Evolutionary conservation across 768 basidiomycete genomes (phyloP).

Genomic region (Pisolithus microcarpus): DNA sequence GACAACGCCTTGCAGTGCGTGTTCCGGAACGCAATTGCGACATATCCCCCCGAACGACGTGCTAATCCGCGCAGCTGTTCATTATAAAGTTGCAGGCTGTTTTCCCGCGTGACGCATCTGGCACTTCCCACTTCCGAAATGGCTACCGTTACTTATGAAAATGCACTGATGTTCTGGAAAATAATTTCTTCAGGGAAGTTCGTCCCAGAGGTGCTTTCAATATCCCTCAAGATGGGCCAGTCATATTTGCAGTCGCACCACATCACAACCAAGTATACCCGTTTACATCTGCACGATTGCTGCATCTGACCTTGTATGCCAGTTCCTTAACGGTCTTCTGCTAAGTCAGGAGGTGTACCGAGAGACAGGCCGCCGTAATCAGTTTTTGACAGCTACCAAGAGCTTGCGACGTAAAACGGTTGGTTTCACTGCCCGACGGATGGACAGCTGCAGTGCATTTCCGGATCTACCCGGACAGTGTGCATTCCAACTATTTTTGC

Average conservation of each 20-base stretch:
- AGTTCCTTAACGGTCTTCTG: slow-evolving; percentile 92
- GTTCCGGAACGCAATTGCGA: slow-evolving; percentile 69
- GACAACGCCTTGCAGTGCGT: slow-evolving; percentile 68
- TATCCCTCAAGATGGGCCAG: slow-evolving; percentile 82
- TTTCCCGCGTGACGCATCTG: too few relatives aligned
- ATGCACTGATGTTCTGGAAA: slow-evolving; percentile 78
- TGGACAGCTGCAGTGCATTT: slow-evolving; percentile 72
- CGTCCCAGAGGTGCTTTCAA: slow-evolving; percentile 92
- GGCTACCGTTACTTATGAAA: slow-evolving; percentile 48
- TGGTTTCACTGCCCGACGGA: slow-evolving; percentile 72
- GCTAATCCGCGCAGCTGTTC: too few relatives aligned
- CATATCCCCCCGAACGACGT: slow-evolving; percentile 25
- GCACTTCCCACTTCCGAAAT: slow-evolving; percentile 7
- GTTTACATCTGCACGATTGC: neutral
- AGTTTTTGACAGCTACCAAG: slow-evolving; percentile 83
- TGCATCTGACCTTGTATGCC: slow-evolving; percentile 12
- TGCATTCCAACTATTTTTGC: slow-evolving; percentile 9
- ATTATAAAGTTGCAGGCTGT: too few relatives aligned
- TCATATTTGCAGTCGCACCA: slow-evolving; percentile 86
- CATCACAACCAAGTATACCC: slow-evolving; percentile 82
- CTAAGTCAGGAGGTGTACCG: slow-evolving; percentile 79
- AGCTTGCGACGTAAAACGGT: slow-evolving; percentile 76
- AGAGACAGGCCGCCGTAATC: slow-evolving; percentile 77
- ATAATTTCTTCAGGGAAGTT: slow-evolving; percentile 88
- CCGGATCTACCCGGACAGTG: neutral